Evolutionary conservation across 257 asterid genomes (phyloP).

Genomic region (Eucommia ulmoides): DNA sequence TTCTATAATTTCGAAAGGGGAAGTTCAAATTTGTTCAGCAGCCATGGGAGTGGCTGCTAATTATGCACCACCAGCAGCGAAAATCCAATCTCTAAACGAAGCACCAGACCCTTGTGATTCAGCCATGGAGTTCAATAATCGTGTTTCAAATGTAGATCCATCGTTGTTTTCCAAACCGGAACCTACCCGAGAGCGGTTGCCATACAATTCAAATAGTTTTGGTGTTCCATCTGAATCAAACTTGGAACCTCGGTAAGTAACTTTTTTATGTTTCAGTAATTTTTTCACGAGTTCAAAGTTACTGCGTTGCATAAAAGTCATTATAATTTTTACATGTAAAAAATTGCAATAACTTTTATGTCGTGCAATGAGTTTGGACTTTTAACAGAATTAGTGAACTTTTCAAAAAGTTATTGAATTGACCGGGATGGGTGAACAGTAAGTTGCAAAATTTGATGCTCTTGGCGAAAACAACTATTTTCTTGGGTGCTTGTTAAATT

Average conservation of each 20-base stretch:
- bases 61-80: slow-evolving; percentile 17
- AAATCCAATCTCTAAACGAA: slow-evolving; percentile 15
- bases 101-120: slow-evolving; percentile 16
- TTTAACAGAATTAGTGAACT: no score
- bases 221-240: slow-evolving; percentile 7
- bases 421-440: no score
- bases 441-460: no score
- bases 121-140: neutral
- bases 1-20: slow-evolving; percentile 8
- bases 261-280: no score
- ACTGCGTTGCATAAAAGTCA: no score
- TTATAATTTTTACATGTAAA: no score
- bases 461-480: neutral
- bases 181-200: neutral
- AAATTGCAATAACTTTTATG: no score
- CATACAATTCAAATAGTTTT: slow-evolving; percentile 5
- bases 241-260: slow-evolving; percentile 9
- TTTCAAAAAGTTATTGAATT: no score
- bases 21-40: slow-evolving; percentile 15
- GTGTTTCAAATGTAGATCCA: slow-evolving; percentile 9
- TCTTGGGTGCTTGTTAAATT: neutral
- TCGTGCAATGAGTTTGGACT: no score
- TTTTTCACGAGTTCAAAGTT: no score
- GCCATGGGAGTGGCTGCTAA: slow-evolving; percentile 10
- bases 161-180: slow-evolving; percentile 7